A percentile compares a stretch with the other conserved stretches of the same genome.
Evolutionary conservation across 2,329 filamentous ascomycete species (phyloP).

Genomic region (Aspergillus versicolor): DNA sequence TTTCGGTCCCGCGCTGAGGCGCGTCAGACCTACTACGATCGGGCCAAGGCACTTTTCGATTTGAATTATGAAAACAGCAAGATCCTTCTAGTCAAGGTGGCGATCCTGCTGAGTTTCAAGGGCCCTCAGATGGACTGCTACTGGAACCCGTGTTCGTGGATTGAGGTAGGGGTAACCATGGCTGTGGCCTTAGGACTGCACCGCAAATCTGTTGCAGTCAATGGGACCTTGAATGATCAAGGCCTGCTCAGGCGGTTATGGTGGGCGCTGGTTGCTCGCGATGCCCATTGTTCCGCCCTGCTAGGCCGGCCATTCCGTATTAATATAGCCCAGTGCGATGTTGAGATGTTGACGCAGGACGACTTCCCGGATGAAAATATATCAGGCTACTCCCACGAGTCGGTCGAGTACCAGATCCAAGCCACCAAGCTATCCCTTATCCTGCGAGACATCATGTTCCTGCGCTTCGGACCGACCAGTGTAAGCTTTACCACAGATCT

Average conservation of each 20-base stretch:
- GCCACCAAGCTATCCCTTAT: background rate
- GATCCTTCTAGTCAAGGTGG: background rate
- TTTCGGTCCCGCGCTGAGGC: background rate
- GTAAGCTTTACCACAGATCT: background rate
- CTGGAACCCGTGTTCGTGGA: background rate
- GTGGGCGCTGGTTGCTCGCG: background rate
- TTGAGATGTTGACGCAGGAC: background rate
- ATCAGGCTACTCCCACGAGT: background rate
- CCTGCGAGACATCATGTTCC: background rate
- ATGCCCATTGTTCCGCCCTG: background rate
- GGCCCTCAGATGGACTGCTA: background rate
- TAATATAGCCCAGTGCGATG: background rate
- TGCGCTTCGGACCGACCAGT: background rate
- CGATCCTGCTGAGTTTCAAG: background rate
- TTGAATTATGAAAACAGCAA: background rate
- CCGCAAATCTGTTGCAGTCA: background rate
- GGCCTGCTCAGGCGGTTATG: background rate
- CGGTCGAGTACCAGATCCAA: background rate
- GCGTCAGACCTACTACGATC: background rate
- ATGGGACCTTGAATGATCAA: background rate
- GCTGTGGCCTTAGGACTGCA: background rate
- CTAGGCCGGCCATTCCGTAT: background rate
- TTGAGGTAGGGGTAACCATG: background rate
- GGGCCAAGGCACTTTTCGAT: background rate
- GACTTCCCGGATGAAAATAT: background rate